phyloP scores from a whole-genome alignment of 2,329 filamentous ascomycete species.

The Periconia sp. region DNA sequence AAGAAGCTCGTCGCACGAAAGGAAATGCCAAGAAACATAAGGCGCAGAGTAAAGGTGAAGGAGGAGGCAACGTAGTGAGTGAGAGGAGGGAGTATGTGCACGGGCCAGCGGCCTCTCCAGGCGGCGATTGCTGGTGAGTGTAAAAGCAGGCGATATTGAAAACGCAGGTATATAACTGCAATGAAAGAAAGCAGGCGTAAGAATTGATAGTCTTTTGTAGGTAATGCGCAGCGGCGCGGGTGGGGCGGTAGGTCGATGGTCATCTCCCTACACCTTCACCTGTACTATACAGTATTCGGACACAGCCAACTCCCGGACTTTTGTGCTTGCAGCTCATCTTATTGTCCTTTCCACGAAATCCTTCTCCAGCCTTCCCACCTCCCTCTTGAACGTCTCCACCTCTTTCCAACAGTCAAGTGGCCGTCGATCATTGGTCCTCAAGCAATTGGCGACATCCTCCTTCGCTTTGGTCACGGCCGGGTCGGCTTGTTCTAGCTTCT shows the following conservation, averaged over 20 bases:
- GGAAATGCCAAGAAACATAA: not conserved
- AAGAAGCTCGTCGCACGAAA: too few species aligned
- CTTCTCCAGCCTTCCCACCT: slow-evolving; percentile 84
- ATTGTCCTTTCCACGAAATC: slow-evolving; percentile 84
- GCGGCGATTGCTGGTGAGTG: too few species aligned
- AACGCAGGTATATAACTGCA: not conserved
- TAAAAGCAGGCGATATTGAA: too few species aligned
- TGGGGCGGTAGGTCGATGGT: not conserved
- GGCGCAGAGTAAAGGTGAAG: not conserved
- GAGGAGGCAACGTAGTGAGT: not conserved
- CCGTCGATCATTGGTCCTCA: slow-evolving; percentile 80
- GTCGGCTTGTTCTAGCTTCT: slow-evolving; percentile 66
- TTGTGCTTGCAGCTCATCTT: slow-evolving; percentile 27
- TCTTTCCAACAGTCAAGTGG: slow-evolving; percentile 94
- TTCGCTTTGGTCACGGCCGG: slow-evolving; percentile 73
- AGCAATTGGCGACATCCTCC: slow-evolving; percentile 74
- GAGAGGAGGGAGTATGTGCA: not conserved
- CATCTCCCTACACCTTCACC: not conserved
- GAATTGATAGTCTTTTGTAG: not conserved
- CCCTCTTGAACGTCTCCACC: slow-evolving; percentile 85
- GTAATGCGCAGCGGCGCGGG: too few species aligned
- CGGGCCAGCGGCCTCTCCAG: too few species aligned
- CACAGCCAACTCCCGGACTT: slow-evolving; percentile 2
- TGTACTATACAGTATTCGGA: slow-evolving; percentile 21
- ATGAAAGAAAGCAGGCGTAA: not conserved